A percentile compares a stretch with the other conserved stretches of the same genome.
phyloP scores from a whole-genome alignment of 192 early-diverging fungal species.

The Coemansia sp. region DNA sequence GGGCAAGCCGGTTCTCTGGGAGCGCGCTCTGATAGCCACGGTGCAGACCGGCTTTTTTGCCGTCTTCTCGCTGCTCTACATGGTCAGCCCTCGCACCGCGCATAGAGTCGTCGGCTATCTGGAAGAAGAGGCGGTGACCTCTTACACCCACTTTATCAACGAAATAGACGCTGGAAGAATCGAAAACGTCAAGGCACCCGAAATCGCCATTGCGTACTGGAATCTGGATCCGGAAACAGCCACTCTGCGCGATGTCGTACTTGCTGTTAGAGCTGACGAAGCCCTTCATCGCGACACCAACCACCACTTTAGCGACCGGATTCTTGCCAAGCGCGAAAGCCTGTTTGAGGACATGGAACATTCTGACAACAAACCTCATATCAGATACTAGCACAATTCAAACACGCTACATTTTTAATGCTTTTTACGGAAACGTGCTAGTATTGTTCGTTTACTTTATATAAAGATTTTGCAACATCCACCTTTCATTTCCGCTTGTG shows the following conservation, averaged over 20 bases:
- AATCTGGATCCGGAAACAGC: conserved; percentile 59
- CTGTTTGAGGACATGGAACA: conserved; percentile 52
- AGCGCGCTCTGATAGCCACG: conserved; percentile 68
- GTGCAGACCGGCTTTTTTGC: conserved; percentile 92
- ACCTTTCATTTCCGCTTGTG: too few relatives aligned
- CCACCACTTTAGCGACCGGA: conserved; percentile 79
- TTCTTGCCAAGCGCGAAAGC: conserved; percentile 55
- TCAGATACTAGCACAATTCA: conserved; percentile 24
- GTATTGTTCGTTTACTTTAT: too few relatives aligned
- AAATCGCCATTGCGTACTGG: conserved; percentile 87
- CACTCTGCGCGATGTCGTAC: conserved; percentile 82
- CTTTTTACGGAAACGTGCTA: not conserved
- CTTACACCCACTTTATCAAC: conserved; percentile 83
- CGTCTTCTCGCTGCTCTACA: conserved; percentile 78
- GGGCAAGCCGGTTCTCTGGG: conserved; percentile 60
- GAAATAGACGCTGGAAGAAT: conserved; percentile 79
- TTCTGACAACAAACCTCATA: conserved; percentile 25
- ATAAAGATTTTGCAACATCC: too few relatives aligned
- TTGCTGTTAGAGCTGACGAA: conserved; percentile 89
- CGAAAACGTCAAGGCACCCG: conserved; percentile 71
- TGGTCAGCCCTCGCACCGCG: conserved; percentile 75
- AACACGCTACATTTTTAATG: too few relatives aligned
- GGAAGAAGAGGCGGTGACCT: conserved; percentile 90
- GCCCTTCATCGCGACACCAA: conserved; percentile 87
- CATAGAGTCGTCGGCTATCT: conserved; percentile 91